These are phyloP conservation scores for Talaromyces liani DNA, from an alignment of 495 filamentous ascomycete species.

Conservation along the genomic window DNA sequence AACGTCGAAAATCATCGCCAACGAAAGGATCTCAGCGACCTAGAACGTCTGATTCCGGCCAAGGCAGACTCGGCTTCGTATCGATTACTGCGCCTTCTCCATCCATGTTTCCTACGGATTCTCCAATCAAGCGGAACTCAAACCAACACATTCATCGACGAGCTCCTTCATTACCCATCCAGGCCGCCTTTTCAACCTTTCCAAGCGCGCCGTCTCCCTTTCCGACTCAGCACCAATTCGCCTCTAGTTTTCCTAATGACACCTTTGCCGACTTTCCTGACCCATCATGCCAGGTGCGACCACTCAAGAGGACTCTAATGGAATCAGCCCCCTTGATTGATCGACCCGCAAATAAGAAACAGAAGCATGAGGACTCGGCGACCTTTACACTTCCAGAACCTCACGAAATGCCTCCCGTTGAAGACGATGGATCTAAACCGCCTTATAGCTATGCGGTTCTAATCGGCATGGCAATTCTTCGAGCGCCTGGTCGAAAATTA, in stretches of 20 bases:
- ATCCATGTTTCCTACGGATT: slow-evolving; percentile 68
- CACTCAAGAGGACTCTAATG: slow-evolving; percentile 59
- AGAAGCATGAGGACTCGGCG: slow-evolving; percentile 39
- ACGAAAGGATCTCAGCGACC: slow-evolving; percentile 37
- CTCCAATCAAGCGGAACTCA: slow-evolving; percentile 69
- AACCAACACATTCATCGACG: slow-evolving; percentile 28
- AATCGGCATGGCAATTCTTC: slow-evolving; percentile 94
- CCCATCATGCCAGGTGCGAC: slow-evolving; percentile 52
- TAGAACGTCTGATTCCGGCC: slow-evolving; percentile 25
- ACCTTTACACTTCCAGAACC: slow-evolving; percentile 55
- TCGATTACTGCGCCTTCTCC: slow-evolving; percentile 65
- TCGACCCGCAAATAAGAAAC: slow-evolving; percentile 55
- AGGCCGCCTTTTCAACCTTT: slow-evolving; percentile 58
- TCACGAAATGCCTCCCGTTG: slow-evolving; percentile 67
- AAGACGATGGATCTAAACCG: slow-evolving; percentile 86
- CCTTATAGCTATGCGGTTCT: slow-evolving; percentile 88
- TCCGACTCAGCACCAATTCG: slow-evolving; percentile 6
- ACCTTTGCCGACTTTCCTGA: slow-evolving; percentile 46
- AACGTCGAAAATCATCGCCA: slow-evolving; percentile 52
- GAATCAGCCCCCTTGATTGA: slow-evolving; percentile 73
- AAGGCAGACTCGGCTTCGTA: slow-evolving; percentile 40
- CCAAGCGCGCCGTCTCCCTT: slow-evolving; percentile 33
- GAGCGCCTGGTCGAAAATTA: slow-evolving; percentile 73
- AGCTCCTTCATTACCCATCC: slow-evolving; percentile 45
- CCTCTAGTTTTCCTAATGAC: slow-evolving; percentile 32